Evolutionary conservation across 148 eudicot genomes (phyloP).

Genomic region (Dianthus caryophyllus): DNA sequence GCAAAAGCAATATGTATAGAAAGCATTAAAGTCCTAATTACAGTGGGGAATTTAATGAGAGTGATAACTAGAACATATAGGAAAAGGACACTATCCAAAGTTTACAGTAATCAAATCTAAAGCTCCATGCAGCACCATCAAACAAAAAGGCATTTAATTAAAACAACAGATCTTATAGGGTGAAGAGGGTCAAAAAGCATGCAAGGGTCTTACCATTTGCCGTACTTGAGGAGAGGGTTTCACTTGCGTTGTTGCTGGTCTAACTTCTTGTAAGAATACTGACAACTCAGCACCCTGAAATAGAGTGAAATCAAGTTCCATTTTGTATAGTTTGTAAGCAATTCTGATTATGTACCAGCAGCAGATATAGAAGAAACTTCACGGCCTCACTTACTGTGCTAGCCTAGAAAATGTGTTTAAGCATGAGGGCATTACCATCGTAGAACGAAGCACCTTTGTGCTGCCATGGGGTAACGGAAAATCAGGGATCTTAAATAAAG

Average conservation of each 20-base stretch:
- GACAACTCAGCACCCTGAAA: constrained; percentile 45
- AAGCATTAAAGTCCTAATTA: neutral
- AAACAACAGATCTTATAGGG: neutral
- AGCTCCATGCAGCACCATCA: neutral
- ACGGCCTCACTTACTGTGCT: neutral
- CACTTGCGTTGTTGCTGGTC: constrained; percentile 48
- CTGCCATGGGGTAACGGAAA: constrained; percentile 35
- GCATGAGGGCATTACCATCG: constrained; percentile 35
- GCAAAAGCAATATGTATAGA: neutral
- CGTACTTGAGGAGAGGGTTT: constrained; percentile 62
- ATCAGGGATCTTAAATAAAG: constrained; percentile 31
- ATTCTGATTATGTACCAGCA: constrained; percentile 8
- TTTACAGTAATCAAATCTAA: neutral
- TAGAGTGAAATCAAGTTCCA: constrained; percentile 11
- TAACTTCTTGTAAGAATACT: constrained; percentile 30
- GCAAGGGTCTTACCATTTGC: constrained; percentile 39
- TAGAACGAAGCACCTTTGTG: constrained; percentile 29
- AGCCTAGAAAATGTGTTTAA: neutral
- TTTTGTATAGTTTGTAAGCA: neutral
- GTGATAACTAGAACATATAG: neutral
- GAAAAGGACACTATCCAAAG: neutral
- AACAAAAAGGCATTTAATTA: neutral
- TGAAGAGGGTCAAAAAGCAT: neutral
- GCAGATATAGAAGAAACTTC: neutral
- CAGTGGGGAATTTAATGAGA: neutral